Conservation (phyloP, 441 rosid species). For the Rhodomyrtus psidioides region DNA sequence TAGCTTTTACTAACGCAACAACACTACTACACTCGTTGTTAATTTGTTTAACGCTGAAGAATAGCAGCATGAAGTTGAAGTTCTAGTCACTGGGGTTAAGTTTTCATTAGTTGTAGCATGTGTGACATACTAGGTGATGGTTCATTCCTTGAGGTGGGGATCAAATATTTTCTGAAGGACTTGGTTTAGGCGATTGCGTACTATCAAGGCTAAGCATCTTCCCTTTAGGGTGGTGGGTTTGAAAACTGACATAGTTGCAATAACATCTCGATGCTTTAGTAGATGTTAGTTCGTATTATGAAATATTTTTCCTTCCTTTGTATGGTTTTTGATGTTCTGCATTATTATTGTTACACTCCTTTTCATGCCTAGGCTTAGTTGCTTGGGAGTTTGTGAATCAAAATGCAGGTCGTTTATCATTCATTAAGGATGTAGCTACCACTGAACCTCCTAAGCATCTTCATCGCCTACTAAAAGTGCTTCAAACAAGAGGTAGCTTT, state of each 20-base stretch:
- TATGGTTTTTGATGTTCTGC: neutral
- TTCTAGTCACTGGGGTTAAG: neutral
- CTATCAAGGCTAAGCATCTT: neutral
- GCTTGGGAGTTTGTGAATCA: neutral
- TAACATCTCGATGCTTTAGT: neutral
- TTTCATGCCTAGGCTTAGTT: neutral
- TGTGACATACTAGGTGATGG: no score
- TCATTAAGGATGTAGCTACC: conserved; percentile 63
- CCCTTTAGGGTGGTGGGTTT: neutral
- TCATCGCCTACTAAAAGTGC: conserved; percentile 42
- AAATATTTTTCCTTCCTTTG: neutral
- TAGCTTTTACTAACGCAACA: neutral
- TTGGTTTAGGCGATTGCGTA: neutral
- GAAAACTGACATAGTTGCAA: neutral
- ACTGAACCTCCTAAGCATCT: conserved; percentile 65
- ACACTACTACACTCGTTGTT: neutral
- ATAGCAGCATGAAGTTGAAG: neutral
- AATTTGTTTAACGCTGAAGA: neutral
- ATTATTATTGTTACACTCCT: neutral
- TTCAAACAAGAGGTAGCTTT: conserved; percentile 45
- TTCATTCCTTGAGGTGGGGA: neutral
- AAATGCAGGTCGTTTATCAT: conserved; percentile 44
- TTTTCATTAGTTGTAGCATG: neutral
- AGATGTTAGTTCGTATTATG: neutral
- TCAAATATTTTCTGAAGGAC: neutral